phyloP scores from a whole-genome alignment of 2,329 filamentous ascomycete genomes.

The Calonectria pseudoturangicola region DNA sequence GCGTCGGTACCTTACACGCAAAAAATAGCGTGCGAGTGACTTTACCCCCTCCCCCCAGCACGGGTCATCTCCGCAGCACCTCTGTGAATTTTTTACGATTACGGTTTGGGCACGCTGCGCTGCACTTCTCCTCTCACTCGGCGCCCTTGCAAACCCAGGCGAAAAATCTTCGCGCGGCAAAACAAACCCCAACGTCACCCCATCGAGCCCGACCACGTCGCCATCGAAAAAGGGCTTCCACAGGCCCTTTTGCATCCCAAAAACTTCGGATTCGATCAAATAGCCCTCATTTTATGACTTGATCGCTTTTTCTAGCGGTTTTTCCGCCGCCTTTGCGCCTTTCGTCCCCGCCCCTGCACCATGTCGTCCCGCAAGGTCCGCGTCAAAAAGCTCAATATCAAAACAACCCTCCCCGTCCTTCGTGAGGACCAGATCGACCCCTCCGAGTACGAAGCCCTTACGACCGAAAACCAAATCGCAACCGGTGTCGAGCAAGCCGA shows the following conservation, averaged over 20 bases:
- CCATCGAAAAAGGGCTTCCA: conserved; percentile 74
- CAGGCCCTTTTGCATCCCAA: conserved; percentile 71
- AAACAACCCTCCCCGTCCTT: conserved; percentile 90
- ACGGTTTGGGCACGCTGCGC: conserved; percentile 40
- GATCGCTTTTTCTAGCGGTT: conserved; percentile 78
- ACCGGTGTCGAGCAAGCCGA: conserved; percentile 98
- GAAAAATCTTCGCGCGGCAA: conserved; percentile 74
- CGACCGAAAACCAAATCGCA: conserved; percentile 89
- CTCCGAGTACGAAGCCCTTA: conserved; percentile 89
- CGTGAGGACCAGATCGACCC: conserved; percentile 93
- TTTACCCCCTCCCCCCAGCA: conserved; percentile 45
- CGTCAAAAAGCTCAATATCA: conserved; percentile 93
- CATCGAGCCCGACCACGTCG: conserved; percentile 68
- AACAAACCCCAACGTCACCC: conserved; percentile 75
- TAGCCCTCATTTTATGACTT: conserved; percentile 76
- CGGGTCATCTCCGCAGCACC: conserved; percentile 51
- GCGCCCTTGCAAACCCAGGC: conserved; percentile 60
- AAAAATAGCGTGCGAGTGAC: conserved; percentile 52
- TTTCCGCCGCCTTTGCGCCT: conserved; percentile 71
- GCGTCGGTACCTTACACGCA: conserved; percentile 54
- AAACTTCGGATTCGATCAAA: conserved; percentile 69
- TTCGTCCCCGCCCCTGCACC: conserved; percentile 63
- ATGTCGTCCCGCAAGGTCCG: conserved; percentile 82
- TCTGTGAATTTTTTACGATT: conserved; percentile 39
- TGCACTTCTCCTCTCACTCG: conserved; percentile 43